Base-by-base conservation (phyloP, 495 filamentous ascomycete species). In the Penicillium bovifimosum region DNA sequence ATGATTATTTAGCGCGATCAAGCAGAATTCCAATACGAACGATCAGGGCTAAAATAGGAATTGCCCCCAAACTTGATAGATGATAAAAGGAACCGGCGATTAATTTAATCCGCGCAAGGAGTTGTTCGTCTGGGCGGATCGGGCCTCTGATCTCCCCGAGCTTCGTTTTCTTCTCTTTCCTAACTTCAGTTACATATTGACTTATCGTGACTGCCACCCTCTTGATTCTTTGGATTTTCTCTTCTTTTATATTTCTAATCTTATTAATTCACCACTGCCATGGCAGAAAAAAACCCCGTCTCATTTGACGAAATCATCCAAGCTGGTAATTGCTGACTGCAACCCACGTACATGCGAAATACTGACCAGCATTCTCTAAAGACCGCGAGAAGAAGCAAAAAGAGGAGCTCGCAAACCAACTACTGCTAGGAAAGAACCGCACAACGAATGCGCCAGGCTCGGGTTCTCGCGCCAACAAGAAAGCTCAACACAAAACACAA, bases 371-470 rank as follows among this genome's bases (percentile, higher is more conserved):
- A 40, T 46, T 17, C 26, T 56, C 28, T 51, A 17, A 24, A 86
- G 86, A 80, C 62, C 86, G 86, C 36, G 76, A 84, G 56, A 83
- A 84, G 63, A 82, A 83, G 64, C 81, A 84, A 62, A 81, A 86
- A 53, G 79, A 90, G 65, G 74, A 76, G 6, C 80, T 95, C 5
- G 89, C 88, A 35, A 80, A 82, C 34, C 75, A 82, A 55, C 83
- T 93, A 55, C 83, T 93, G 18, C 80, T 92, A 39, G 79, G 79
- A 47, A 84, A 77, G 58, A 78, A 81, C 48, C 77, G 87, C 53
- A 77, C 81, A 53, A 60, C 76, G 0, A 86, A 78, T 65, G 78
- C 82, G 9, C 77, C 82, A 6, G 71, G 75, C 11, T 64, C 70
- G n/a, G 76, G 68, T 33, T 35, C 51, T 24, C 59, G 68, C 43